phyloP scores from a whole-genome alignment of 1,284 basidiomycete genomes.

The Binderoboletus segoi region DNA sequence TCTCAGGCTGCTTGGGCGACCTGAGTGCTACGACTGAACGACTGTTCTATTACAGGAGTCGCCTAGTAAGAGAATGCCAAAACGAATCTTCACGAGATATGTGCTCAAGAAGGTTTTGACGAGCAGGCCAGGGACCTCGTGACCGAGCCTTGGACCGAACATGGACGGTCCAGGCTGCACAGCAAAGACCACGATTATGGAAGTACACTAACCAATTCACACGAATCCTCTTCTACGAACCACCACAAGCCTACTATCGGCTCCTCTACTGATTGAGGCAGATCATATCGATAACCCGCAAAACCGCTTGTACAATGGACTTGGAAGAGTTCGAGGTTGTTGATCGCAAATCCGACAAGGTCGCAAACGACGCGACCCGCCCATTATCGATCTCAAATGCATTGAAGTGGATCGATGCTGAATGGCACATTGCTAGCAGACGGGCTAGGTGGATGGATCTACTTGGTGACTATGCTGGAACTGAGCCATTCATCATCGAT shows the following conservation, averaged over 20 bases:
- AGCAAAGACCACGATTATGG: slow-evolving; percentile 5
- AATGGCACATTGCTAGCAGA: slow-evolving; percentile 45
- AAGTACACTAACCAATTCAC: slow-evolving; percentile 18
- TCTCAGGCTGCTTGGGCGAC: too few species aligned
- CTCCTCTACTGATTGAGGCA: not conserved
- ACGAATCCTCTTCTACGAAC: not conserved
- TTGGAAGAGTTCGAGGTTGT: slow-evolving; percentile 34
- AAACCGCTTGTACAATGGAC: slow-evolving; percentile 25
- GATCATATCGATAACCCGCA: not conserved
- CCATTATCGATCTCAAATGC: slow-evolving; percentile 22
- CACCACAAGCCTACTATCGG: not conserved
- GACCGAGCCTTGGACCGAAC: too few species aligned
- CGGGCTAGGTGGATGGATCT: slow-evolving; percentile 66
- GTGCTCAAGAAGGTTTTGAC: too few species aligned
- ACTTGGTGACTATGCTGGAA: slow-evolving; percentile 69
- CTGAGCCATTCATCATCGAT: slow-evolving; percentile 67
- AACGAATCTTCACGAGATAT: too few species aligned
- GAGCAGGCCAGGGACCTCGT: too few species aligned
- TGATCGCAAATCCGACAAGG: not conserved
- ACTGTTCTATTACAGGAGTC: too few species aligned
- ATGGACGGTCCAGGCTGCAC: too few species aligned
- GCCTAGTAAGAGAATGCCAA: too few species aligned
- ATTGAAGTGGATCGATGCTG: slow-evolving; percentile 35
- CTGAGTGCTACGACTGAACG: too few species aligned
- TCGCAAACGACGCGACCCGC: not conserved